Percentiles rank a stretch among this genome's conserved stretches.
phyloP scores from a whole-genome alignment of 208 protist genomes.

The Cochliopodium minus region DNA sequence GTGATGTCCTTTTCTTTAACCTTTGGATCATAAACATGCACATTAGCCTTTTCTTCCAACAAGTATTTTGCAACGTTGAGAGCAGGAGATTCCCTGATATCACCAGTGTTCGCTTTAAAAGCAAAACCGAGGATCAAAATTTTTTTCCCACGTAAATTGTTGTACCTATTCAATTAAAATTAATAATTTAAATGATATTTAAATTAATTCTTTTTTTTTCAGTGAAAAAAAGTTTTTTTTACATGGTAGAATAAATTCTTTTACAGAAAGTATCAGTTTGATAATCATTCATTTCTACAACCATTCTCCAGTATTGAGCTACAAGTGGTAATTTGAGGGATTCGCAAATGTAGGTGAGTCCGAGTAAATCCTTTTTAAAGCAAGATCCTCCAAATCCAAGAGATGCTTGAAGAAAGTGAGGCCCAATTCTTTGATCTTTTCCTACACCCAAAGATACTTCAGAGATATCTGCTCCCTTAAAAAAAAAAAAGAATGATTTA shows the following conservation, averaged over 20 bases:
- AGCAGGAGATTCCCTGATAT: conserved; percentile 73
- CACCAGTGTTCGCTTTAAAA: conserved; percentile 93
- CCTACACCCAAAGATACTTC: conserved; percentile 54
- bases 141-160: conserved; percentile 69
- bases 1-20: conserved; percentile 34
- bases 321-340: conserved; percentile 63
- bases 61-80: conserved; percentile 63
- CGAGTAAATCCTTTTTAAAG: conserved; percentile 92
- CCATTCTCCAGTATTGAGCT: conserved; percentile 76
- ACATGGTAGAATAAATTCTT: conserved; percentile 58
- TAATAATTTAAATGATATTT: too few relatives aligned
- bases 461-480: conserved; percentile 54
- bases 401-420: conserved; percentile 69
- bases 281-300: conserved; percentile 84
- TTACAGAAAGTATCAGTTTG: conserved; percentile 73
- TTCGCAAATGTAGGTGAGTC: conserved; percentile 82
- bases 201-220: too few relatives aligned
- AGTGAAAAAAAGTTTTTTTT: too few relatives aligned
- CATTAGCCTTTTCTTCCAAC: conserved; percentile 57
- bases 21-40: conserved; percentile 89
- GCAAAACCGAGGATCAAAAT: conserved; percentile 82
- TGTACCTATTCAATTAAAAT: conserved; percentile 65
- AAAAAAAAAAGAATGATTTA: too few relatives aligned
- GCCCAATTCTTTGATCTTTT: conserved; percentile 69
- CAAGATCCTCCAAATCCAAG: conserved; percentile 77